Percentiles rank a stretch among this genome's conserved stretches.
These are phyloP conservation scores for Trichodelitschia bisporula DNA, from an alignment of 495 filamentous ascomycete genomes.

Conservation along the genomic window DNA sequence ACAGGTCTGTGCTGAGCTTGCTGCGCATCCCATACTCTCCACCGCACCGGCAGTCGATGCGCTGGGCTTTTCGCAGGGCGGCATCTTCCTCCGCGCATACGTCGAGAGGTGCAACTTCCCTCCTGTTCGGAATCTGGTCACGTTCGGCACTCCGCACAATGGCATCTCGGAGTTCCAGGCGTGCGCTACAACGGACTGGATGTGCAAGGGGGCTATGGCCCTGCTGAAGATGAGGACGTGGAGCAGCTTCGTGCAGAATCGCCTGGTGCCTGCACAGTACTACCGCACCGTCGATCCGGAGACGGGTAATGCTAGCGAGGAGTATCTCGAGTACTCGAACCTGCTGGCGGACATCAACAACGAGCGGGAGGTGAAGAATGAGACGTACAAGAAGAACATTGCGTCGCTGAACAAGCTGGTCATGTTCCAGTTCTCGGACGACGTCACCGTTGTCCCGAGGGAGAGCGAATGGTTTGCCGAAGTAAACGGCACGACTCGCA, in stretches of 20 bases:
- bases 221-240: conserved; percentile 52
- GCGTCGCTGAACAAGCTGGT: conserved; percentile 48
- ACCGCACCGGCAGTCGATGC: conserved; percentile 68
- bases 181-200: conserved; percentile 38
- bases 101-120: conserved; percentile 74
- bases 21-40: conserved; percentile 50
- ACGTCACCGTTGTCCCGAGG: conserved; percentile 70
- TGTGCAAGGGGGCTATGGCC: conserved; percentile 54
- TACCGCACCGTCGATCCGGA: conserved; percentile 27
- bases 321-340: conserved; percentile 63
- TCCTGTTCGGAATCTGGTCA: conserved; percentile 60
- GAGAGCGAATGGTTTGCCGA: conserved; percentile 83
- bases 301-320: conserved; percentile 27
- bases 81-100: conserved; percentile 85
- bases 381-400: conserved; percentile 47
- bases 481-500: conserved; percentile 39
- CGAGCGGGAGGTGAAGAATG: conserved; percentile 53
- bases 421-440: conserved; percentile 77
- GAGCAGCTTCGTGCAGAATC: conserved; percentile 45
- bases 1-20: conserved; percentile 57
- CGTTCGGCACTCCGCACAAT: conserved; percentile 84
- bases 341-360: conserved; percentile 99
- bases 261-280: conserved; percentile 84
- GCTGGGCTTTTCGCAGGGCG: conserved; percentile 84
- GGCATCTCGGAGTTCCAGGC: conserved; percentile 65